A percentile compares a stretch with the other conserved stretches of the same genome.
Conservation (phyloP, 768 basidiomycete species). For the Podaxis rugospora region DNA sequence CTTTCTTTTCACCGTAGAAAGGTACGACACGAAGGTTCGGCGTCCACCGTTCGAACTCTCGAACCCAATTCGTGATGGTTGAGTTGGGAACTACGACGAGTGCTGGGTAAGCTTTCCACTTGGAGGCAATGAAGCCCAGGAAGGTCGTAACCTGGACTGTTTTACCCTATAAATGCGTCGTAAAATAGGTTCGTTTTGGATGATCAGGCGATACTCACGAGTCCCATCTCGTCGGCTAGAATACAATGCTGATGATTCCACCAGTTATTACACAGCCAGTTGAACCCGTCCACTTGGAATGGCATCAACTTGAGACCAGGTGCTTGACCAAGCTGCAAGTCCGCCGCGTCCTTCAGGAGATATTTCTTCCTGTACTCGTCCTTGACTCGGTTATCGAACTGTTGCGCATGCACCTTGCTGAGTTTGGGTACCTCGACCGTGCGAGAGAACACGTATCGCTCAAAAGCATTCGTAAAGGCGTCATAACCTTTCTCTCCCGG, state of each 20-base stretch:
- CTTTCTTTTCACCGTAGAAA: slow-evolving; percentile 76
- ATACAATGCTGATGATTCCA: slow-evolving; percentile 82
- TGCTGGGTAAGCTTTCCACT: slow-evolving; percentile 65
- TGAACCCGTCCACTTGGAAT: slow-evolving; percentile 86
- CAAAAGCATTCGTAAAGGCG: slow-evolving; percentile 66
- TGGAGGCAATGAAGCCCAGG: slow-evolving; percentile 58
- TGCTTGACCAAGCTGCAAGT: slow-evolving; percentile 67
- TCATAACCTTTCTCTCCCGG: slow-evolving; percentile 49
- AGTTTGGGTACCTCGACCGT: slow-evolving; percentile 54
- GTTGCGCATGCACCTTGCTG: slow-evolving; percentile 32
- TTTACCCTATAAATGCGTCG: slow-evolving; percentile 54
- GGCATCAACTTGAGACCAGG: slow-evolving; percentile 69
- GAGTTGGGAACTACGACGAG: slow-evolving; percentile 96
- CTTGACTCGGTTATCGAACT: slow-evolving; percentile 49
- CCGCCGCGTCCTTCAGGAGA: slow-evolving; percentile 44
- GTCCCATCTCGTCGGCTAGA: slow-evolving; percentile 96
- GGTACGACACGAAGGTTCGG: slow-evolving; percentile 75
- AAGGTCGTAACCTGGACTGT: slow-evolving; percentile 91
- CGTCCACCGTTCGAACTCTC: slow-evolving; percentile 89
- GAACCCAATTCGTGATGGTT: slow-evolving; percentile 91
- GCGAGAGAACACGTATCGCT: slow-evolving; percentile 59
- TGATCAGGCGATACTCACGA: slow-evolving; percentile 40
- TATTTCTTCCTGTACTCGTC: slow-evolving; percentile 47
- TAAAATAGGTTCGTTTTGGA: neutral
- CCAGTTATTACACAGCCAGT: slow-evolving; percentile 87